Base-by-base conservation (phyloP, 305 asterid species). In the Fraxinus albicans region DNA sequence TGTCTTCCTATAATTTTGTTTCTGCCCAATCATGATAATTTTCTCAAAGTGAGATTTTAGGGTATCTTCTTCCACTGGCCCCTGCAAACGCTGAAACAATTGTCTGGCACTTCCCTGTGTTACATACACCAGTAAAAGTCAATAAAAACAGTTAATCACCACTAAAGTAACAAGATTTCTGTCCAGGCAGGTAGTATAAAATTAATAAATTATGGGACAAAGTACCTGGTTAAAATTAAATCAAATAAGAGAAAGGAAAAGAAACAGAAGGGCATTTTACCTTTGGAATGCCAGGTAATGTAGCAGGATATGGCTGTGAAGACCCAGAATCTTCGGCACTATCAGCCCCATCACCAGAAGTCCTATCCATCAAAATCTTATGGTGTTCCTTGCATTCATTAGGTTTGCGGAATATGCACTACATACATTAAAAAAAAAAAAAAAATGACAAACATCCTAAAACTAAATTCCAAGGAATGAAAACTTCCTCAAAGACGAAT, bases 81-180 rank as follows among this genome's bases (percentile, higher is more conserved):
- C 98, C 89, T 92, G 98, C 87, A 96, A 85, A 44, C 90, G 93
- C 86, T 96, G 97, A 89, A 96, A 92, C 87, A 96, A 89, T 85
- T 94, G 98, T 73, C 99, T 89, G 84, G 99, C 99, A 83, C 94
- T 92, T 85, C 99, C 99, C 99, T 96, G 94, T 73, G 88, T 42
- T 72, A 79, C 81, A 87, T 27, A 87, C 84, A 84, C 38, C 80
- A 47, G 50, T 38, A 85, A 75, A 35, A 78, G 21, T 27, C 38
- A 67, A 81, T 19, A 47, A 58, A 79, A 58, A 72, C n/a, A 29
- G 80, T 17, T 21, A 85, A 27, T 78, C 79, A 84, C 31, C 84
- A 27, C 55, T 13, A 80, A 35, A 33, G 47, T 74, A 87, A 80
- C 60, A 76, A 31, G 69, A 78, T 12, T 27, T 65, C 73, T 1